phyloP scores from a whole-genome alignment of 805 yeast species.

The Vanderwaltozyma verrucispora region DNA sequence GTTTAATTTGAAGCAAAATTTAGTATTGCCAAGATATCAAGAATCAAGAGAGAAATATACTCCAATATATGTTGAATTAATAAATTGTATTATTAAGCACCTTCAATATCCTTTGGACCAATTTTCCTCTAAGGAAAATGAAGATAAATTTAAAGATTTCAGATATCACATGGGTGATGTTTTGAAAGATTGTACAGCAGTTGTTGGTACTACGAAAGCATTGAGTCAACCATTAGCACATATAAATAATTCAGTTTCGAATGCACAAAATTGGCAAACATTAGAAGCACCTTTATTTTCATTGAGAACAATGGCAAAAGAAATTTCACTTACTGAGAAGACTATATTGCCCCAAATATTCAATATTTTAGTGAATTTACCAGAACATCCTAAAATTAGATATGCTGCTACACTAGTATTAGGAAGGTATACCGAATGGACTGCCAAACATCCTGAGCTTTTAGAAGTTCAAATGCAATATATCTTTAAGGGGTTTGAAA shows the following conservation, averaged over 20 bases:
- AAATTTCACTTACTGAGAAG: constrained; percentile 58
- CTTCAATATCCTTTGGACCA: constrained; percentile 59
- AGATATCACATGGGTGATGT: constrained; percentile 97
- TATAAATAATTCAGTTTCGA: constrained; percentile 34
- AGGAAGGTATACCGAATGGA: constrained; percentile 97
- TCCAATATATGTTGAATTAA: constrained; percentile 17
- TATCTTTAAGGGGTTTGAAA: constrained; percentile 63
- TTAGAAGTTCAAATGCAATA: constrained; percentile 77
- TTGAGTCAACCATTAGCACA: constrained; percentile 58
- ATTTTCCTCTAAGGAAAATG: constrained; percentile 69
- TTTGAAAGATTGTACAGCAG: constrained; percentile 89
- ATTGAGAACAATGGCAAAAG: constrained; percentile 90
- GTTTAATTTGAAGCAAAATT: constrained; percentile 67
- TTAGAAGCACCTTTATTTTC: constrained; percentile 86
- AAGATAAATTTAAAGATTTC: constrained; percentile 87
- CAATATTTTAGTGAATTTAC: constrained; percentile 47
- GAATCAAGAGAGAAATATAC: constrained; percentile 18
- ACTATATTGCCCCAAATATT: constrained; percentile 58
- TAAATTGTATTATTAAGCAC: constrained; percentile 44
- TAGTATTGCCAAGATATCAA: constrained; percentile 25
- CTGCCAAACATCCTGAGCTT: constrained; percentile 71
- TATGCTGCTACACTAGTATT: constrained; percentile 88
- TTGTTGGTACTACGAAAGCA: constrained; percentile 68
- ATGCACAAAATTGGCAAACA: constrained; percentile 56
- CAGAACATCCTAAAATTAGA: constrained; percentile 77